A percentile compares a stretch with the other conserved stretches of the same genome.
These are phyloP conservation scores for Tuber umbilicatum DNA, from an alignment of 495 filamentous ascomycete species.

Conservation along the genomic window DNA sequence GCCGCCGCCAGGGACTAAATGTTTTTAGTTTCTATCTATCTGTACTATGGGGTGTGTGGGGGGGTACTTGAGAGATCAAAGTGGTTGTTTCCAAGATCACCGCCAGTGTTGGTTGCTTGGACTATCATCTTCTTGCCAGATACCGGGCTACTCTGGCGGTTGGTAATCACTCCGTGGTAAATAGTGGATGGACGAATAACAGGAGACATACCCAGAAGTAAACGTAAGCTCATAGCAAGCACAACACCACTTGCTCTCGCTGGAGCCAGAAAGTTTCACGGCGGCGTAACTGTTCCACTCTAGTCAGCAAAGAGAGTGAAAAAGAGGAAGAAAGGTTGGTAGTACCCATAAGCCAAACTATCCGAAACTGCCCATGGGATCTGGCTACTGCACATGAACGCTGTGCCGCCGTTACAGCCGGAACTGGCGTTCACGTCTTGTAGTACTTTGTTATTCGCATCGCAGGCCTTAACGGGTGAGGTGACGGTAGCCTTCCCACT, in stretches of 20 bases:
- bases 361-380: constrained; percentile 58
- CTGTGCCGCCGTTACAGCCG: constrained; percentile 52
- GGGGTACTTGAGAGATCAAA: constrained; percentile 53
- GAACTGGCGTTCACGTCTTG: constrained; percentile 42
- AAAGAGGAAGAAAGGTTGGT: neutral
- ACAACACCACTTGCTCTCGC: constrained; percentile 58
- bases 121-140: constrained; percentile 60
- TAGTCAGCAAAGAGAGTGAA: neutral
- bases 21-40: constrained; percentile 9
- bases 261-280: constrained; percentile 51
- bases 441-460: constrained; percentile 49
- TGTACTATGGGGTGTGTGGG: neutral
- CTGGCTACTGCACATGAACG: constrained; percentile 60
- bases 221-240: constrained; percentile 63
- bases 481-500: constrained; percentile 49
- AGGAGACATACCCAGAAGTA: constrained; percentile 47
- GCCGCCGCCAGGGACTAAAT: constrained; percentile 55
- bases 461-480: constrained; percentile 51
- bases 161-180: constrained; percentile 40
- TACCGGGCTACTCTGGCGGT: constrained; percentile 44
- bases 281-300: constrained; percentile 44
- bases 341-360: constrained; percentile 54
- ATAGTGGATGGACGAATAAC: constrained; percentile 15
- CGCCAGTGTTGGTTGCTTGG: constrained; percentile 62
- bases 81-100: constrained; percentile 54